These are phyloP conservation scores for Dictyostelium intermedium DNA, from an alignment of 78 protist species.

Conservation along the genomic window DNA sequence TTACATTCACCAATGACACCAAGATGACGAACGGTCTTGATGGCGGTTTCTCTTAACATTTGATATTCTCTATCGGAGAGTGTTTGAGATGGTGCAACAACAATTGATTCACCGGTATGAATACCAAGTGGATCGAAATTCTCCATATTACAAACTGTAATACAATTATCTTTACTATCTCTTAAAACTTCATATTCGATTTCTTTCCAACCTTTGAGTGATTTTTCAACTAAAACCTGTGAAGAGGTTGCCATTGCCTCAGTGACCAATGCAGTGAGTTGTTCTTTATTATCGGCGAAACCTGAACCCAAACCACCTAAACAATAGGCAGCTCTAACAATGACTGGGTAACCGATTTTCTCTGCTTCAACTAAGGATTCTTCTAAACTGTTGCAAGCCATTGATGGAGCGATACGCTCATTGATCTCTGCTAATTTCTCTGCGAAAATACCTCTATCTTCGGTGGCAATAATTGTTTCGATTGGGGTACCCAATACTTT, in stretches of 20 bases:
- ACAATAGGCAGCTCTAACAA: conserved; percentile 96
- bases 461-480: conserved; percentile 91
- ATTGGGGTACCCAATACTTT: conserved; percentile 96
- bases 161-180: conserved; percentile 97
- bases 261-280: conserved; percentile 73
- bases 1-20: conserved; percentile 99
- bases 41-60: conserved; percentile 94
- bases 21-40: conserved; percentile 95
- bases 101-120: conserved; percentile 99
- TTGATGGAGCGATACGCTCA: conserved; percentile 89
- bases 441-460: conserved; percentile 97
- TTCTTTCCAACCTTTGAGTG: conserved; percentile 98
- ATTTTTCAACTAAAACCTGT: conserved; percentile 95
- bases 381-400: conserved; percentile 81
- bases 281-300: conserved; percentile 89
- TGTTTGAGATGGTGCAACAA: conserved; percentile 98
- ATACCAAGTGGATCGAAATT: conserved; percentile 98
- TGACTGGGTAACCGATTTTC: conserved; percentile 93
- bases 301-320: conserved; percentile 99
- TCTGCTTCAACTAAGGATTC: conserved; percentile 74
- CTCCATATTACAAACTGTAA: conserved; percentile 99
- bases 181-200: conserved; percentile 99
- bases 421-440: conserved; percentile 87
- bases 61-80: conserved; percentile 95
- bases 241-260: conserved; percentile 88